These are phyloP conservation scores for Hericium coralloides DNA, from an alignment of 768 basidiomycete species.

Conservation along the genomic window DNA sequence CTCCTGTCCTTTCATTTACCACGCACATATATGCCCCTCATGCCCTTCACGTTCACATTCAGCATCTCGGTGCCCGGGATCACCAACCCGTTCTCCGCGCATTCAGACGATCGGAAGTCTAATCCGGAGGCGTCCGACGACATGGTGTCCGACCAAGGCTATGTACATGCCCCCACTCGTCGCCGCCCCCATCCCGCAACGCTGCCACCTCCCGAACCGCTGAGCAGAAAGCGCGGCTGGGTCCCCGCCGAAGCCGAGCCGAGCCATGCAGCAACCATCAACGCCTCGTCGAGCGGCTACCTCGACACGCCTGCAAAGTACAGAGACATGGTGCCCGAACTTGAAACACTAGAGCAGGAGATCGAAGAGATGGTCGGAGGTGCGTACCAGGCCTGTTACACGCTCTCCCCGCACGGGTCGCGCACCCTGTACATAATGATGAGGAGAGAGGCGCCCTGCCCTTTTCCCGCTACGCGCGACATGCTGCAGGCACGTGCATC, in stretches of 20 bases:
- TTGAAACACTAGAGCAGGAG: constrained; percentile 23
- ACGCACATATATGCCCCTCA: constrained; percentile 10
- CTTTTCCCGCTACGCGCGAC: neutral
- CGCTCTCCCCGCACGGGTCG: neutral
- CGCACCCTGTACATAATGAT: constrained; percentile 1
- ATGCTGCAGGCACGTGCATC: constrained; percentile 7
- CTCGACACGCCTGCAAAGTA: constrained; percentile 64
- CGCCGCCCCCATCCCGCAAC: constrained; percentile 20
- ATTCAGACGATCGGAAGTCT: constrained; percentile 9
- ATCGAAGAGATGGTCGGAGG: constrained; percentile 39
- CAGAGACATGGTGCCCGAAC: constrained; percentile 24
- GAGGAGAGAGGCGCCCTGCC: neutral
- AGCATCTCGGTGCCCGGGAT: constrained; percentile 55
- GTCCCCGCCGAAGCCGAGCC: constrained; percentile 52
- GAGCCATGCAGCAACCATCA: constrained; percentile 41
- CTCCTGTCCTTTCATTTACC: neutral
- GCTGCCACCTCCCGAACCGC: constrained; percentile 32
- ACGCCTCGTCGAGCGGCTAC: constrained; percentile 52
- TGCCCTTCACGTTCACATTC: constrained; percentile 70
- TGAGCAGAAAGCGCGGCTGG: constrained; percentile 64
- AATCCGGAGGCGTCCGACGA: constrained; percentile 8
- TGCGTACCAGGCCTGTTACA: constrained; percentile 17
- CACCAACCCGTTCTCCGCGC: constrained; percentile 50
- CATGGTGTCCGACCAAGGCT: constrained; percentile 16
- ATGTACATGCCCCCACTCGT: constrained; percentile 14